Percentiles rank a stretch among this genome's conserved stretches.
phyloP scores from a whole-genome alignment of 2,329 filamentous ascomycete genomes.

The Cladophialophora carrionii region DNA sequence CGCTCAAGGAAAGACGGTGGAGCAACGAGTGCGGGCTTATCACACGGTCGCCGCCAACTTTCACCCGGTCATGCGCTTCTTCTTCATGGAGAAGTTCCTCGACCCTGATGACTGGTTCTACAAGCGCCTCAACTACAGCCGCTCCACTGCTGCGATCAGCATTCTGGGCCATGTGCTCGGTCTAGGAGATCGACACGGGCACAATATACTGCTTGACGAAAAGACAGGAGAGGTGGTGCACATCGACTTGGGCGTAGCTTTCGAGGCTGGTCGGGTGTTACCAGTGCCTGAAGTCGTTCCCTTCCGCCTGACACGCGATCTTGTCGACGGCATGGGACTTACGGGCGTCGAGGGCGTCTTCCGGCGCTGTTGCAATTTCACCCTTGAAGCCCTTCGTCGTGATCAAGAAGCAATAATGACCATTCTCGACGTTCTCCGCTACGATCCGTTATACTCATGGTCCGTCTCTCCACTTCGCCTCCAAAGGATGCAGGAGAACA shows the following conservation, averaged over 20 bases:
- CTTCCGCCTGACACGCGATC: constrained; percentile 89
- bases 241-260: constrained; percentile 95
- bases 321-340: constrained; percentile 96
- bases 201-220: constrained; percentile 93
- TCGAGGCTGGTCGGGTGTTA: constrained; percentile 93
- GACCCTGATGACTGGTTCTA: constrained; percentile 97
- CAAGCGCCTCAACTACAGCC: constrained; percentile 84
- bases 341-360: constrained; percentile 96
- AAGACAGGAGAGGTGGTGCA: constrained; percentile 92
- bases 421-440: constrained; percentile 94
- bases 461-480: constrained; percentile 74
- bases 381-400: constrained; percentile 88
- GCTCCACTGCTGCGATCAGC: constrained; percentile 90
- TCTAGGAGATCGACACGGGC: constrained; percentile 89
- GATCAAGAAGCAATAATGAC: constrained; percentile 99
- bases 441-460: constrained; percentile 96
- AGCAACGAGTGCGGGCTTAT: constrained; percentile 73
- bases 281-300: constrained; percentile 95
- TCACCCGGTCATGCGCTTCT: constrained; percentile 91
- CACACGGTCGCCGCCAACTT: constrained; percentile 78
- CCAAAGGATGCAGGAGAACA: constrained; percentile 66
- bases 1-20: constrained; percentile 70
- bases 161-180: constrained; percentile 93
- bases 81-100: constrained; percentile 92
- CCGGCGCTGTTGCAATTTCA: constrained; percentile 97